Evolutionary conservation across 129 eudicot species (phyloP), one percentile per base, ranked within the genome.

Genomic region (Erigeron canadensis): DNA sequence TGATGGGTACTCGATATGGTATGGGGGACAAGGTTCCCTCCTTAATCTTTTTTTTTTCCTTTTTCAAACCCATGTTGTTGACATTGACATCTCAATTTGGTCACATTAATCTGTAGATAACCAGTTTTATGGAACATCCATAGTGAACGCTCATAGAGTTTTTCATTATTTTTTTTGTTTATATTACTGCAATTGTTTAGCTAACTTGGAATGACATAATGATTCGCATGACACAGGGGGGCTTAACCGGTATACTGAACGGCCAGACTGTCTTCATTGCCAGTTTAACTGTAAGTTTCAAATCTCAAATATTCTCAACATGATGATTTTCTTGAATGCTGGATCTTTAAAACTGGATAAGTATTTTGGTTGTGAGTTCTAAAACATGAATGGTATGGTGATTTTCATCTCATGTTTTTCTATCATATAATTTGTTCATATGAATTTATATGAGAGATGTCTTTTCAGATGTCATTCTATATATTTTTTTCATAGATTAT

Each of bases 211-310:
- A 34, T 67, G 22, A 41, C 22, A 17, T 61, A 16, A 39, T 74
- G 17, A 6, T 65, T 19, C 37, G 15, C 77, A 63, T 74, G 44
- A 57, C 81, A 65, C 86, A 87, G 95, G 96, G 96, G 57, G 83
- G 80, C 71, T 85, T 90, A 81, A 76, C 79, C 75, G 91, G 88
- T 47, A 86, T 79, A 75, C 74, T 89, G 44, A 89, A 89, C 81
- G 87, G 90, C 72, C 91, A 90, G 63, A 83, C 85, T 74, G 89
- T 90, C 55, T 75, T 85, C 44, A 87, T 90, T 45, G 83, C 97
- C 72, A 87, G 79, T 83, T 70, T 90, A 74, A 87, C 87, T 82
- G 97, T 87, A 86, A 43, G 86, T 67, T 22, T 61, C 47, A 59
- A 23, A 10, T 1, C 44, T 43, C 47, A 43, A 2, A 43, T 7